A percentile compares a stretch with the other conserved stretches of the same genome.
These are phyloP conservation scores for Boletus edulis DNA, from an alignment of 768 basidiomycete genomes.

Conservation along the genomic window DNA sequence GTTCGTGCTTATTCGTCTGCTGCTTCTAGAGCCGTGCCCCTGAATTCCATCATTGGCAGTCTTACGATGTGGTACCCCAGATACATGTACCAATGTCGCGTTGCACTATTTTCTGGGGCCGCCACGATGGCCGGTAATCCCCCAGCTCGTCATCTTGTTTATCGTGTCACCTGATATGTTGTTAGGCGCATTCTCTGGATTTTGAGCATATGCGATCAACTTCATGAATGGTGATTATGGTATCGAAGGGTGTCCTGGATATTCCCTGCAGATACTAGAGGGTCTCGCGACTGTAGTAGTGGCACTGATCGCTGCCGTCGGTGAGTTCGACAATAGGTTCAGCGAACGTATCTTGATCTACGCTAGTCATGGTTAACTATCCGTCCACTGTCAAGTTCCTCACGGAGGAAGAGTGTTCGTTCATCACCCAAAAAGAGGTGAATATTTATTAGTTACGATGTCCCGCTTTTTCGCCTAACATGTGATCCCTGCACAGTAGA, in stretches of 20 bases:
- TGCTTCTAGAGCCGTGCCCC: too few species aligned
- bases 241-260: slow-evolving; percentile 5
- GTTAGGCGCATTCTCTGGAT: not conserved
- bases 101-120: too few species aligned
- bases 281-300: not conserved
- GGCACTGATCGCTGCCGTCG: not conserved
- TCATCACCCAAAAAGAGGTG: not conserved
- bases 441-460: not conserved
- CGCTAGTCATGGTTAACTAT: slow-evolving; percentile 3
- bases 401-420: not conserved
- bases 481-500: not conserved
- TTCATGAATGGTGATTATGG: not conserved
- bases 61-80: too few species aligned
- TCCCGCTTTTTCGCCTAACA: not conserved
- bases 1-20: too few species aligned
- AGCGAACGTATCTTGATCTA: not conserved
- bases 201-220: slow-evolving; percentile 3
- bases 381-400: not conserved
- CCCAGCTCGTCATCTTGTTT: too few species aligned
- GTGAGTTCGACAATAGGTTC: not conserved
- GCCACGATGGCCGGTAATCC: too few species aligned
- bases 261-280: not conserved
- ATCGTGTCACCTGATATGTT: not conserved
- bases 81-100: too few species aligned
- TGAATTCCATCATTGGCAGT: too few species aligned